phyloP scores from a whole-genome alignment of 2,329 filamentous ascomycete genomes.

The Verticillium isaacii region DNA sequence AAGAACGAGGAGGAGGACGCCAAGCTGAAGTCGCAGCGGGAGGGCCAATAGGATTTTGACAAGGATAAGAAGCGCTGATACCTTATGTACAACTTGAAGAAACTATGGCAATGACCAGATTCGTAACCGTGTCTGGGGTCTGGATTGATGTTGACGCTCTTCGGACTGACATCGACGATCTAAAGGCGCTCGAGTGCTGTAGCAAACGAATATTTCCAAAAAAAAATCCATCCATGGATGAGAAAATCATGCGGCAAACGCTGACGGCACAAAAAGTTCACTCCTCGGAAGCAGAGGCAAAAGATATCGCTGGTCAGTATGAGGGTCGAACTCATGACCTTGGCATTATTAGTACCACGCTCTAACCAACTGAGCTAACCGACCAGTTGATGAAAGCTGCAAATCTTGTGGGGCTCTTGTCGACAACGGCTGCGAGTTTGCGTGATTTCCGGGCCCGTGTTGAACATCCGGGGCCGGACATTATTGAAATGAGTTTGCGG shows the following conservation, averaged over 20 bases:
- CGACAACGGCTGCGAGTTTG: background rate
- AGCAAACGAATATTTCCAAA: background rate
- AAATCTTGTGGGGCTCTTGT: background rate
- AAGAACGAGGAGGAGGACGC: conserved; percentile 28
- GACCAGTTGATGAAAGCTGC: background rate
- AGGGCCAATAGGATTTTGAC: conserved; percentile 5
- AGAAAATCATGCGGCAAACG: no score
- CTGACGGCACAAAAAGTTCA: no score
- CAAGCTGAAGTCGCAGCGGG: conserved; percentile 23
- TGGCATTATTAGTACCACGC: background rate
- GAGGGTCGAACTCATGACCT: background rate
- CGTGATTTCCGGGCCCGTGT: background rate
- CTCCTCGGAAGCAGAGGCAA: background rate
- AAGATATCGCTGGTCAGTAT: background rate
- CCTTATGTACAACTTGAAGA: no score
- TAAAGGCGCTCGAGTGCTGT: no score
- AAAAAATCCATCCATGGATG: no score
- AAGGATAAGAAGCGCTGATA: background rate
- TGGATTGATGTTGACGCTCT: no score
- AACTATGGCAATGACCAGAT: no score
- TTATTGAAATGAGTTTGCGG: no score
- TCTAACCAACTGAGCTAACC: background rate
- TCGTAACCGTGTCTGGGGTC: no score
- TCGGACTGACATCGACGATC: no score
- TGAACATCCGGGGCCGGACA: no score